Evolutionary conservation across 2,329 filamentous ascomycete genomes (phyloP).

Genomic region (Fusarium sp.): DNA sequence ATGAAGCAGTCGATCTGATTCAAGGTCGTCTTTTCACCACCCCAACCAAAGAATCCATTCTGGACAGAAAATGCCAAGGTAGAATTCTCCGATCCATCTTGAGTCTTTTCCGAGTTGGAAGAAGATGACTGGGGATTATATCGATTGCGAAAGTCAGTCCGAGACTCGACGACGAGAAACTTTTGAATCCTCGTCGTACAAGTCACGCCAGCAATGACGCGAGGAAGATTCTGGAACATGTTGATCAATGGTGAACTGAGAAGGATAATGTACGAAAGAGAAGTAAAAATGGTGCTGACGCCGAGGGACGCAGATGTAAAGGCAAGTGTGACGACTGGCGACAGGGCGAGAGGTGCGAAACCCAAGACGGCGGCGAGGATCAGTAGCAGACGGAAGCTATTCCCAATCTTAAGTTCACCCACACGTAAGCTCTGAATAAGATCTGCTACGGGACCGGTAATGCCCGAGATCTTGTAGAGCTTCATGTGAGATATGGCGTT

Average conservation of each 20-base stretch:
- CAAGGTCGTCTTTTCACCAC: slow-evolving; percentile 38
- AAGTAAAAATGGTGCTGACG: slow-evolving; percentile 49
- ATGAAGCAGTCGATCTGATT: slow-evolving; percentile 32
- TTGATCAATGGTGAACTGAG: slow-evolving; percentile 48
- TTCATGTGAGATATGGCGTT: slow-evolving; percentile 50
- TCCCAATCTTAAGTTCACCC: slow-evolving; percentile 46
- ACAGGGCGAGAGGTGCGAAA: slow-evolving; percentile 52
- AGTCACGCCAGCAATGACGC: slow-evolving; percentile 47
- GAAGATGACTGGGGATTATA: background rate
- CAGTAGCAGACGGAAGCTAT: slow-evolving; percentile 42
- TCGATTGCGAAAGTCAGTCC: slow-evolving; percentile 37
- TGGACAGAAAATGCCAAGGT: slow-evolving; percentile 28
- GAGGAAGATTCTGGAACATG: slow-evolving; percentile 51
- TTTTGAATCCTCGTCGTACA: slow-evolving; percentile 53
- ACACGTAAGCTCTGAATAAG: slow-evolving; percentile 47
- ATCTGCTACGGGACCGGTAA: slow-evolving; percentile 45
- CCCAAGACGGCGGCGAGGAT: slow-evolving; percentile 44
- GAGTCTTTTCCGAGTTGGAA: slow-evolving; percentile 13
- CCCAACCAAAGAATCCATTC: slow-evolving; percentile 44
- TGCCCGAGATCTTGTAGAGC: slow-evolving; percentile 49
- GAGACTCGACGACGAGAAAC: slow-evolving; percentile 50
- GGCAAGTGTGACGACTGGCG: slow-evolving; percentile 50
- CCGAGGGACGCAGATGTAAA: slow-evolving; percentile 42
- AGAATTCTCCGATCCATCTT: accelerated
- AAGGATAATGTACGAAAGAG: slow-evolving; percentile 51